Evolutionary conservation across 2,329 filamentous ascomycete genomes (phyloP), one percentile per base, ranked within the genome.

Genomic region (Alternaria sp.): DNA sequence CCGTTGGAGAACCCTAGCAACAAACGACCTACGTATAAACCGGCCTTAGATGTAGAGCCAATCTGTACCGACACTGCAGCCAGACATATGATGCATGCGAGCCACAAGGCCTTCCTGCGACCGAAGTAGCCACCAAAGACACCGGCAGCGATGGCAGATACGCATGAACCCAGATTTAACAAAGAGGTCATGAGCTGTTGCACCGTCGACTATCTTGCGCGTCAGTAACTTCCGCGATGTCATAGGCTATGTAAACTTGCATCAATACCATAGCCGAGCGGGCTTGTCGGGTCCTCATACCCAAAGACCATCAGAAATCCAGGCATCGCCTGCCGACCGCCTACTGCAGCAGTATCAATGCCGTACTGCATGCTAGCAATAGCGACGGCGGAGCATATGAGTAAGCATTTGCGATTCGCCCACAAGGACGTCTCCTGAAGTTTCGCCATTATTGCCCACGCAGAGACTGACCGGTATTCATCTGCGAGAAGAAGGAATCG

Each of bases 361-460:
- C 84, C 84, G 71, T 86, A 86, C 67, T 87, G 84, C 79, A 85
- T 84, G 63, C 83, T 85, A 5, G 83, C 83, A 28, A 83, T 77
- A 5, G 83, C 81, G 8, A 85, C 82, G 13, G 81, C 75, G 50
- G 78, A 81, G 70, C 83, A 85, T 62, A 85, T 82, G 10, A 79
- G 45, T 12, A 85, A 75, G 60, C 83, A 85, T 80, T 82, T 85
- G 56, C 78, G 65, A 63, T 85, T 74, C 15, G 67, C 61, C 68
- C 69, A 75, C 6, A 75, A 58, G 10, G 68, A 67, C 7, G 62
- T 61, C 23, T 71, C 40, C 15, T 62, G 47, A 13, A 59, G 53
- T 15, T 52, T 43, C 11, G 52, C 55, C 62, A 62, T 65, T 21
- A n/a, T 59, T 23, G 19, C 17, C 1, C 26, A 23, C 26, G 17